Evolutionary conservation across 371 early-diverging fungal species (phyloP), one percentile per base, ranked within the genome.

Genomic region (Umbelopsis sp.): DNA sequence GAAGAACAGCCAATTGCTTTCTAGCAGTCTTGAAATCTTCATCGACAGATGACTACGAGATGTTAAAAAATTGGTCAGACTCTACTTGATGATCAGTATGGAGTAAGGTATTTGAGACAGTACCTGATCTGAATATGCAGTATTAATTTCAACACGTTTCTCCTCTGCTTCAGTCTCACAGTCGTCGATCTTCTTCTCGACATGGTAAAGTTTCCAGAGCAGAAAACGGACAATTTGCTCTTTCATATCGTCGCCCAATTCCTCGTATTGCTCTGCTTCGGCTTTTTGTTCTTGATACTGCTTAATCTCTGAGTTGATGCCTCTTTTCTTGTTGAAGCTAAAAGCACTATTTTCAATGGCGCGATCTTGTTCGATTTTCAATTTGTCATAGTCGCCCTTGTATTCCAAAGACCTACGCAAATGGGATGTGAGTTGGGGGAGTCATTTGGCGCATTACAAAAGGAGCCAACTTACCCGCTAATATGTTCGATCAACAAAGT

Each of bases 401-500:
- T 91, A 88, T 66, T 97, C 97, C 62, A 91, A 77, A 1, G 98
- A 98, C 5, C 93, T 91, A 67, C 25, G 51, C 44, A 16, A 22
- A 44, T 51, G 41, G 41, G 7, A 41, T 7, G 32, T 38, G 44
- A 8, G 25, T 66, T 44, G 11, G 35, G 5, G 46, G 69, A 3
- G 62, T 18, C 45, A 48, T 7, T n/a, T 46, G 41, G 41, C 20
- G 63, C 16, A 29, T 51, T 10, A 65, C 35, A 51, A 4, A 66
- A 32, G 41, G 51, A 50, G 6, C 41, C 11, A 44, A 25, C 70
- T 71, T 83, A 89, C 79, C 97, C 99, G 72, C 96, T 95, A 70
- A 99, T 94, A 71, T 96, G 93, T 76, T 99, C 99, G 72, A 99
- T 94, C 44, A 99, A 77, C 11, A 85, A 82, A 3, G 99, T 95